Conservation (phyloP, 1,139 yeast species). For the Kurtzmaniella quercitrusa region DNA sequence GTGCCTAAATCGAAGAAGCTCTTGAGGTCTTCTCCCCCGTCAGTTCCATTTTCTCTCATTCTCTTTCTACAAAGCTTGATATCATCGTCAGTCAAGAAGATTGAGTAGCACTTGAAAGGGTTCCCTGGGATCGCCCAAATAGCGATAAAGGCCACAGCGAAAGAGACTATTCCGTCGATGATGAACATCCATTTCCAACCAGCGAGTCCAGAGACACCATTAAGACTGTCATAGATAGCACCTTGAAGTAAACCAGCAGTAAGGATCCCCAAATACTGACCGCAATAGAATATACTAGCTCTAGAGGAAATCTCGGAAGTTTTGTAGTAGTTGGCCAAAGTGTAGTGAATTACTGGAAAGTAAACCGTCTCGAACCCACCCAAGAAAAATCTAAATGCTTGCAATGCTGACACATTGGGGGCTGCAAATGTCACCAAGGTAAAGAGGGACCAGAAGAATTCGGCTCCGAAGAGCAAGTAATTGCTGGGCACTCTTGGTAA, state of each 20-base stretch:
- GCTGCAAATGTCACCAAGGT: conserved; percentile 20
- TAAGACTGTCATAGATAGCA: conserved; percentile 18
- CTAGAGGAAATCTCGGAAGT: conserved; percentile 23
- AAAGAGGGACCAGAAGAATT: conserved; percentile 22
- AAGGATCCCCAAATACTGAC: conserved; percentile 26
- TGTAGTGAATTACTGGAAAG: conserved; percentile 20
- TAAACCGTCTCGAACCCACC: conserved; percentile 25
- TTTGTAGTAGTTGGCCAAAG: conserved; percentile 22
- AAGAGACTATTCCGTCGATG: conserved; percentile 23
- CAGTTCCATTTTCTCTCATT: conserved; percentile 23
- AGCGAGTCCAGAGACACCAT: conserved; percentile 14
- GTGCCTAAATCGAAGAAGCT: conserved; percentile 20
- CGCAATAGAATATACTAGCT: conserved; percentile 25
- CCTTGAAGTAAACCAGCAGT: conserved; percentile 27
- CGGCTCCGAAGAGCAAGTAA: conserved; percentile 20
- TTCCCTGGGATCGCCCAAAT: conserved; percentile 27
- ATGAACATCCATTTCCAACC: conserved; percentile 32
- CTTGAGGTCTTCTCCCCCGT: conserved; percentile 15
- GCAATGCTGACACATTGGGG: conserved; percentile 15
- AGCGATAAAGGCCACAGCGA: conserved; percentile 22
- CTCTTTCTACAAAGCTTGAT: conserved; percentile 20
- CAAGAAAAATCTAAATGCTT: conserved; percentile 25
- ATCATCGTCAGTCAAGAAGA: conserved; percentile 27
- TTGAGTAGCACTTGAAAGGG: conserved; percentile 23
- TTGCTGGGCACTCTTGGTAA: conserved; percentile 20